Evolutionary conservation across 2,329 filamentous ascomycete genomes (phyloP).

Genomic region (Trematosphaeria pertusa): DNA sequence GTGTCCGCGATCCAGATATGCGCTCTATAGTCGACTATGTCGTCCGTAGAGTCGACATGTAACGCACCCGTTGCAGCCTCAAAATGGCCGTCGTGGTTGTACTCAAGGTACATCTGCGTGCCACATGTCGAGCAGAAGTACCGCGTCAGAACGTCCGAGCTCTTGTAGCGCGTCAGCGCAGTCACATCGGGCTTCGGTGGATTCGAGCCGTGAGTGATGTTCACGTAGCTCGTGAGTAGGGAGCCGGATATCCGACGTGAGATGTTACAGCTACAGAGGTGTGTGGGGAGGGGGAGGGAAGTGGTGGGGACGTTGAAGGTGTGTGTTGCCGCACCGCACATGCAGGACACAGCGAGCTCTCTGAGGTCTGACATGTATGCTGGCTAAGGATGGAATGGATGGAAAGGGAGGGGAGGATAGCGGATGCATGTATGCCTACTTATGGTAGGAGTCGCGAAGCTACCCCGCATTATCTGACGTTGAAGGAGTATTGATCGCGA

Average conservation of each 20-base stretch:
- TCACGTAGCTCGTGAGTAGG: conserved; percentile 49
- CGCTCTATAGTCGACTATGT: conserved; percentile 37
- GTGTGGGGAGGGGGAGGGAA: conserved; percentile 52
- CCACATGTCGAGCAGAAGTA: conserved; percentile 56
- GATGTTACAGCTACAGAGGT: conserved; percentile 58
- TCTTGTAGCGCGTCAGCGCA: conserved; percentile 47
- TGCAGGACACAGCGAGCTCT: conserved; percentile 49
- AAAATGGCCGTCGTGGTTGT: conserved; percentile 30
- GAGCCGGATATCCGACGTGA: conserved; percentile 57
- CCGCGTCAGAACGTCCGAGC: conserved; percentile 43
- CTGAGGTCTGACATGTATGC: conserved; percentile 9
- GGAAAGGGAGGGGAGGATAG: too few species aligned
- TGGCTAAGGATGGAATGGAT: too few species aligned
- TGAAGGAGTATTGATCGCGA: conserved; percentile 1
- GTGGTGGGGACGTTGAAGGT: conserved; percentile 40
- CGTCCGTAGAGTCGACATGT: conserved; percentile 37
- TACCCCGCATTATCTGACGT: conserved; percentile 6
- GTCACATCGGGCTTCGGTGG: conserved; percentile 25
- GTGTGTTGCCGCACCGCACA: conserved; percentile 53
- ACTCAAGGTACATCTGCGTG: conserved; percentile 54
- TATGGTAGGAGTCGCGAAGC: too few species aligned
- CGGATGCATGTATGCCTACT: too few species aligned
- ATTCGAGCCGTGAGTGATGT: conserved; percentile 42
- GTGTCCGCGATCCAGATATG: conserved; percentile 61
- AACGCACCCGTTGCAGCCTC: conserved; percentile 53